Evolutionary conservation across 73 alveolate species (phyloP).

Genomic region (Durusdinium trenchii): DNA sequence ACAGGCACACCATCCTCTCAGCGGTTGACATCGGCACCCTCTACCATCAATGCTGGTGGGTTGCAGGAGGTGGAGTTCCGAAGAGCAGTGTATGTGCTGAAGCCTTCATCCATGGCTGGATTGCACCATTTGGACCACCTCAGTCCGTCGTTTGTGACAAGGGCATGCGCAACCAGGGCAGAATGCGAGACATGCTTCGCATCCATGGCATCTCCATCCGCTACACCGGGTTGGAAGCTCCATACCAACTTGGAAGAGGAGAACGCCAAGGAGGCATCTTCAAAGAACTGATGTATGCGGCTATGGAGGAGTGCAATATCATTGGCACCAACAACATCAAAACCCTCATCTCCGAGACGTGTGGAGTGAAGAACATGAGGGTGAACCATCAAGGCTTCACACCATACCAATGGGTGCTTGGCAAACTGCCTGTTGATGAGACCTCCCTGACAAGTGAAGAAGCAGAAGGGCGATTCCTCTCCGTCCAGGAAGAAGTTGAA

Average conservation of each 20-base stretch:
- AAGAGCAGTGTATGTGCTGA: not conserved
- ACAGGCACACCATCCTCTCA: not conserved
- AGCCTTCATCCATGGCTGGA: not conserved
- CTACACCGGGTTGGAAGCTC: not conserved
- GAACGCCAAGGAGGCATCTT: not conserved
- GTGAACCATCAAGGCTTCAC: not conserved
- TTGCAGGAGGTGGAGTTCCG: not conserved
- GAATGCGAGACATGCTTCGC: not conserved
- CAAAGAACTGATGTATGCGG: not conserved
- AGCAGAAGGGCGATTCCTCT: not conserved
- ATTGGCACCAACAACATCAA: not conserved
- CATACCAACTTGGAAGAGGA: not conserved
- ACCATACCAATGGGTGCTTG: not conserved
- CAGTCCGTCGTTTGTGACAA: no score
- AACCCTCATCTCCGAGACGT: not conserved
- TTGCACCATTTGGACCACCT: not conserved
- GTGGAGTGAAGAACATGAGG: not conserved
- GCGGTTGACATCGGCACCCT: constrained; percentile 25
- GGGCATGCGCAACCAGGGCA: no score
- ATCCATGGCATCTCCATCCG: not conserved
- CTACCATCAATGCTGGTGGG: constrained; percentile 11
- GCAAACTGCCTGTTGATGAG: not conserved
- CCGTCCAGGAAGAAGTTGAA: not conserved
- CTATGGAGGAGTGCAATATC: not conserved
- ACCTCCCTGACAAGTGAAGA: not conserved